Evolutionary conservation across 2,329 filamentous ascomycete genomes (phyloP), one percentile per base, ranked within the genome.

Genomic region (Epichloe uncinata): DNA sequence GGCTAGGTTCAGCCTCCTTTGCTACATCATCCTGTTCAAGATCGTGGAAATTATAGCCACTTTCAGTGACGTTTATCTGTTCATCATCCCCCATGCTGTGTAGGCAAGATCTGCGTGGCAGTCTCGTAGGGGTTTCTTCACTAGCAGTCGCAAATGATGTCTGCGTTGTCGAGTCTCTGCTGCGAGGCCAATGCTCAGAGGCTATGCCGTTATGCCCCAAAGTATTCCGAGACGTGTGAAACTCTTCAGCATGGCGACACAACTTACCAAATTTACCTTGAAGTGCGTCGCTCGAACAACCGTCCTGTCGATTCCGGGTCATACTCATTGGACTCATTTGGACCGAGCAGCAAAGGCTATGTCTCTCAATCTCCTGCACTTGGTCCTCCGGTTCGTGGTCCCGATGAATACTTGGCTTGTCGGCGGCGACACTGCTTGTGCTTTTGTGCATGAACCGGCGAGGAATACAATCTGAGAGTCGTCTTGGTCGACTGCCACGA

Each of bases 221-320:
- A 50, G 65, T 64, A 51, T 68, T 66, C 33, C 62, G 59, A 16
- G 60, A 55, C 44, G 58, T 58, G 47, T 66, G 60, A 5, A 69
- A 59, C 22, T 64, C 61, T 38, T 65, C 54, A 7, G 63, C 60
- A 52, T 68, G 62, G 3, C 62, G 61, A 47, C 64, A 61, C 2
- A 66, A 53, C 40, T 59, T 54, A 46, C 63, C 58, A 42, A 67
- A 61, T 42, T 61, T 53, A 15, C 20, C 34, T 11, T 42, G 50
- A 11, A 53, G 18, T 15, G 22, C 59, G 49, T 56, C 50, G 34
- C 58, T 50, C n/a, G 61, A 22, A 5, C 50, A 52, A 34, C 48
- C 51, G 12, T 47, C 44, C 35, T n/a, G 36, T 26, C 18, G 9
- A 34, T 12, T 54, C 44, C 7, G 20, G 49, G n/a, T 16, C 4